Evolutionary conservation across 805 yeast genomes (phyloP).

Genomic region (Candida schatavii): DNA sequence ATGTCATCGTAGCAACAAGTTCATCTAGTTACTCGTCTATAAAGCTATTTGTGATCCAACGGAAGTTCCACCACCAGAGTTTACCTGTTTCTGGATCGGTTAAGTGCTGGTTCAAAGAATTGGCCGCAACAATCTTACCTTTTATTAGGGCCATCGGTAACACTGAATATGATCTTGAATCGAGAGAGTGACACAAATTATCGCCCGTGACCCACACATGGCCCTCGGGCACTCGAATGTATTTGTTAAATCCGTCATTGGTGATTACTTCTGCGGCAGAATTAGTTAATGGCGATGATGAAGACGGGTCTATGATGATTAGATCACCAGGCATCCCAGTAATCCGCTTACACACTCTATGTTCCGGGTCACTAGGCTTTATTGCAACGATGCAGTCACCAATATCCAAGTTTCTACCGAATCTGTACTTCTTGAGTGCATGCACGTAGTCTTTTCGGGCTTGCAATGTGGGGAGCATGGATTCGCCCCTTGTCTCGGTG

Average conservation of each 20-base stretch:
- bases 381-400: slow-evolving; percentile 89
- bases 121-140: slow-evolving; percentile 81
- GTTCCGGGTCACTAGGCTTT: slow-evolving; percentile 86
- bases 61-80: slow-evolving; percentile 46
- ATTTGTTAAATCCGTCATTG: slow-evolving; percentile 49
- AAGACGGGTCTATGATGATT: slow-evolving; percentile 76
- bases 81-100: slow-evolving; percentile 29
- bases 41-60: slow-evolving; percentile 55
- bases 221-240: slow-evolving; percentile 82
- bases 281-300: slow-evolving; percentile 43
- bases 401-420: slow-evolving; percentile 62
- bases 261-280: slow-evolving; percentile 20
- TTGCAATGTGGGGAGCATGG: slow-evolving; percentile 90
- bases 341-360: slow-evolving; percentile 86
- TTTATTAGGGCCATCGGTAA: slow-evolving; percentile 84
- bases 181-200: slow-evolving; percentile 80
- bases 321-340: slow-evolving; percentile 96
- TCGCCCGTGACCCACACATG: slow-evolving; percentile 99
- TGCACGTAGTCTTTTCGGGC: slow-evolving; percentile 76
- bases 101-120: slow-evolving; percentile 46
- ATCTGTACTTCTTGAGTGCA: slow-evolving; percentile 59
- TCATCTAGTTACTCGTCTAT: slow-evolving; percentile 26
- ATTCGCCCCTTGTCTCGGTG: slow-evolving; percentile 85
- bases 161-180: slow-evolving; percentile 86
- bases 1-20: too few species aligned